A percentile compares a stretch with the other conserved stretches of the same genome.
These are phyloP conservation scores for Parafenestella ontariensis DNA, from an alignment of 2,329 filamentous ascomycete species.

Conservation along the genomic window DNA sequence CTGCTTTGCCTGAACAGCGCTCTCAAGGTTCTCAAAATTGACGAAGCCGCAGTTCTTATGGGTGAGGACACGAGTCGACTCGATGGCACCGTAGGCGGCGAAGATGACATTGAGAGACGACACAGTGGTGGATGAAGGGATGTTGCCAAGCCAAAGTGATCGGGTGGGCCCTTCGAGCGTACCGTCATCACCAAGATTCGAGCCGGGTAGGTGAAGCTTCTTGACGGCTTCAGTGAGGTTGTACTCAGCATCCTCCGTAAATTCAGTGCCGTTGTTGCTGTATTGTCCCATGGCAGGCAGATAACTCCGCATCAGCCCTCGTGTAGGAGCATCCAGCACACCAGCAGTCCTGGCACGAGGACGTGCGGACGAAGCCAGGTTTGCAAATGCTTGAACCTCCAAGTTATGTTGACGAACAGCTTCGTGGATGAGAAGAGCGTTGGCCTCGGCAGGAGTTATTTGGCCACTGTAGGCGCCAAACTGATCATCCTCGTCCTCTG, in stretches of 20 bases:
- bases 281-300: slow-evolving; percentile 63
- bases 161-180: slow-evolving; percentile 88
- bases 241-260: slow-evolving; percentile 79
- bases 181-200: slow-evolving; percentile 76
- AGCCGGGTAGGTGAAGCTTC: slow-evolving; percentile 65
- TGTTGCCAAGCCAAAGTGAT: slow-evolving; percentile 95
- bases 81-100: slow-evolving; percentile 86
- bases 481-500: slow-evolving; percentile 83
- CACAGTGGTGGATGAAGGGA: slow-evolving; percentile 94
- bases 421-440: slow-evolving; percentile 68
- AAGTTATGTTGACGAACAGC: slow-evolving; percentile 90
- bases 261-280: slow-evolving; percentile 77
- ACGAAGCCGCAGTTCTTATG: slow-evolving; percentile 99
- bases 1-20: slow-evolving; percentile 85
- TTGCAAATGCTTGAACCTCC: slow-evolving; percentile 90
- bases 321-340: slow-evolving; percentile 79
- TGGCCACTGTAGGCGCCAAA: slow-evolving; percentile 67
- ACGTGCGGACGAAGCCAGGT: slow-evolving; percentile 78
- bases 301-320: slow-evolving; percentile 71
- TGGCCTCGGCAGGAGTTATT: slow-evolving; percentile 66
- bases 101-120: slow-evolving; percentile 96
- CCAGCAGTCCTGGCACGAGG: slow-evolving; percentile 91
- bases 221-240: slow-evolving; percentile 84
- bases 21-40: slow-evolving; percentile 92
- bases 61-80: slow-evolving; percentile 90